These are phyloP conservation scores for Astrocystis sublimbata DNA, from an alignment of 495 filamentous ascomycete species.

Conservation along the genomic window DNA sequence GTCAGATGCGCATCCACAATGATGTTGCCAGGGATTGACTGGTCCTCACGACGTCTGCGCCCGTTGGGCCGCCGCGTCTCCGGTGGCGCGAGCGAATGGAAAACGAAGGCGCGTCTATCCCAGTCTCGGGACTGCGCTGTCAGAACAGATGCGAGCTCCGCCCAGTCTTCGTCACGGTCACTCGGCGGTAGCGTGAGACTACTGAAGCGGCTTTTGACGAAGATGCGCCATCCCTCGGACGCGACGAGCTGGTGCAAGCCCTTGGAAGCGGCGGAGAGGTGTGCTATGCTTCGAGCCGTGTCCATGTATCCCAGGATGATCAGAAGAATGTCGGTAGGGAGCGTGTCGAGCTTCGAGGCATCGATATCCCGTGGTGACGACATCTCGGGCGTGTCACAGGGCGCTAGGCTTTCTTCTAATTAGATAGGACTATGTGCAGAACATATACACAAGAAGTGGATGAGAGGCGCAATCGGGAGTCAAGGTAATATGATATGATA, in stretches of 20 bases:
- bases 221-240: slow-evolving; percentile 45
- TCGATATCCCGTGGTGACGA: not conserved
- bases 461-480: not conserved
- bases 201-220: slow-evolving; percentile 41
- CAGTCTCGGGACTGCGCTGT: slow-evolving; percentile 48
- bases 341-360: slow-evolving; percentile 19
- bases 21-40: slow-evolving; percentile 36
- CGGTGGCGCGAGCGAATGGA: slow-evolving; percentile 27
- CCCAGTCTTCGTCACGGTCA: slow-evolving; percentile 32
- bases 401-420: not conserved
- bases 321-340: slow-evolving; percentile 44
- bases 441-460: not conserved
- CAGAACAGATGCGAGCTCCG: slow-evolving; percentile 36
- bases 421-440: no score
- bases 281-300: slow-evolving; percentile 39
- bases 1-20: slow-evolving; percentile 42
- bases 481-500: not conserved
- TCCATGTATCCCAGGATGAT: slow-evolving; percentile 40
- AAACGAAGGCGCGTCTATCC: slow-evolving; percentile 40
- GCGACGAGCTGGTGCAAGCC: slow-evolving; percentile 31
- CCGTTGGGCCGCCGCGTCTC: slow-evolving; percentile 2
- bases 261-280: slow-evolving; percentile 34
- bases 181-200: slow-evolving; percentile 29
- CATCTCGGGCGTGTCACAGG: not conserved
- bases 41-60: slow-evolving; percentile 8